Percentiles rank a stretch among this genome's conserved stretches.
These are phyloP conservation scores for Sporisorium sorghi DNA, from an alignment of 1,284 basidiomycete genomes.

Conservation along the genomic window DNA sequence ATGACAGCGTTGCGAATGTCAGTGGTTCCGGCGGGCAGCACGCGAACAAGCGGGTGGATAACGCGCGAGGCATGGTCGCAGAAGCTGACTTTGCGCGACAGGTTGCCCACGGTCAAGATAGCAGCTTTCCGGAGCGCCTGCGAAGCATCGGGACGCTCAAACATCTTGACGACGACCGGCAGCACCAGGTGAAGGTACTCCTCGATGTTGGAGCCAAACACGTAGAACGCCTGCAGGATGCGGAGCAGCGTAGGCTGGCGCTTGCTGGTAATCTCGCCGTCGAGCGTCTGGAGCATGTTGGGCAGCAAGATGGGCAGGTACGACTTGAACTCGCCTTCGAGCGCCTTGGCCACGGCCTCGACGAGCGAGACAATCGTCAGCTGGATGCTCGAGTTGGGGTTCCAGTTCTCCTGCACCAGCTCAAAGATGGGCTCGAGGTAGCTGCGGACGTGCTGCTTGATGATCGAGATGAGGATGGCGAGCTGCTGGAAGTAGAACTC, in stretches of 20 bases:
- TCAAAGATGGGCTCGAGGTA: constrained; percentile 68
- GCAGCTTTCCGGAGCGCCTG: constrained; percentile 85
- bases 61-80: constrained; percentile 98
- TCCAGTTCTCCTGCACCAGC: constrained; percentile 68
- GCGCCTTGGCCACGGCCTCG: constrained; percentile 91
- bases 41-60: constrained; percentile 92
- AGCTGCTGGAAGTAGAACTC: constrained; percentile 97
- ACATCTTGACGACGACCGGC: constrained; percentile 91
- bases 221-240: constrained; percentile 89
- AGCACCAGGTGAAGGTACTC: constrained; percentile 98
- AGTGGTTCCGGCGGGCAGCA: constrained; percentile 80
- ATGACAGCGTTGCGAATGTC: constrained; percentile 88
- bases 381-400: constrained; percentile 79
- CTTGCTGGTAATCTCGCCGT: constrained; percentile 64
- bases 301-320: constrained; percentile 94
- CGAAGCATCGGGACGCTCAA: constrained; percentile 84
- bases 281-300: constrained; percentile 84
- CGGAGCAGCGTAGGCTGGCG: constrained; percentile 82
- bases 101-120: constrained; percentile 88
- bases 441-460: constrained; percentile 96
- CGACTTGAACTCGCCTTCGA: constrained; percentile 98
- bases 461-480: constrained; percentile 93
- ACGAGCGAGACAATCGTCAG: constrained; percentile 92
- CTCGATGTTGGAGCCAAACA: constrained; percentile 95
- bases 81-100: constrained; percentile 95